Evolutionary conservation across 2,329 filamentous ascomycete species (phyloP), one percentile per base, ranked within the genome.

Genomic region (Penicillium crustosum): DNA sequence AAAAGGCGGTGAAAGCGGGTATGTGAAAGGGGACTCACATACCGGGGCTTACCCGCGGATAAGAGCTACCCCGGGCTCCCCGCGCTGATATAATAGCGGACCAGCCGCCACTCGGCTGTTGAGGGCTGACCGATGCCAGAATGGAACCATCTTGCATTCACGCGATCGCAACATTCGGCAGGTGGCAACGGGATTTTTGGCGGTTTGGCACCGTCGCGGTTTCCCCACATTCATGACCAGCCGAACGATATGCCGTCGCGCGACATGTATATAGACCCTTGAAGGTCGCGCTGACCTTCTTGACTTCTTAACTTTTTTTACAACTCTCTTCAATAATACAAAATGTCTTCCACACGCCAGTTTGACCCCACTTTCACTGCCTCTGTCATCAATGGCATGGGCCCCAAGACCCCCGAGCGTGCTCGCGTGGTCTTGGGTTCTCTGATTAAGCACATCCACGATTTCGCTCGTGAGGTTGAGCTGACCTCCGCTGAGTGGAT

Each of bases 401-500:
- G 88, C 53, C 86, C 88, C 67, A 86, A 89, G 67, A 85, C 86
- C 13, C 78, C 82, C 52, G 84, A 86, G 57, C 82, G 89, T 59
- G 83, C 86, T 67, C 83, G 86, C 58, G 78, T 84, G 63, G 80
- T 92, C 67, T 78, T 92, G 68, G 74, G 79, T 60, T 80, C 83
- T 29, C 75, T 91, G 66, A 86, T 91, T 75, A 80, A 78, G 49
- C 89, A 92, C 77, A 80, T 93, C 58, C 89, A 93, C 78, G 88
- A 91, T 76, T 92, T 92, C 73, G 83, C 86, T 56, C 86, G 89
- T 57, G 89, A 93, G 70, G 84, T 90, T 63, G 88, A 92, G 76
- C 83, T 93, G 51, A 91, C 86, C 19, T 81, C 85, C 33, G 89
- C 90, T 54, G 89, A 93, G 76, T 92, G 89, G 89, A 83, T 91